A percentile compares a stretch with the other conserved stretches of the same genome.
phyloP scores from a whole-genome alignment of 2,329 filamentous ascomycete species.

The Didymella segeticola region DNA sequence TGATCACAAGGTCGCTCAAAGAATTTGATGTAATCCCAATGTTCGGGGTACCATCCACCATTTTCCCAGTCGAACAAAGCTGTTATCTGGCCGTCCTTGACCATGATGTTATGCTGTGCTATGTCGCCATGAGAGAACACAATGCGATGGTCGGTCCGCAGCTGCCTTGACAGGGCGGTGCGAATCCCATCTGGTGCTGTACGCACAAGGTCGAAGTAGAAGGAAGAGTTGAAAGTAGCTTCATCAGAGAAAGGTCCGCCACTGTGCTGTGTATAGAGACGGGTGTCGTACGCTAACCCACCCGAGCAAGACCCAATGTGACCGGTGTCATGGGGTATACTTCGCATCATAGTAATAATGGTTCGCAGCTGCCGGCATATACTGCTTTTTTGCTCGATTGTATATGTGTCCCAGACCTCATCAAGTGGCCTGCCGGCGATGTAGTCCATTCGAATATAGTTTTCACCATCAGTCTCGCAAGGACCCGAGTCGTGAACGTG shows the following conservation, averaged over 20 bases:
- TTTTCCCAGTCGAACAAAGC: background rate
- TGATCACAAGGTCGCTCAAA: constrained; percentile 1
- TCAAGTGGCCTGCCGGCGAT: background rate
- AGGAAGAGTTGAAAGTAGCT: background rate
- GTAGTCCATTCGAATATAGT: background rate
- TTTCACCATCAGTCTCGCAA: background rate
- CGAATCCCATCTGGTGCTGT: background rate
- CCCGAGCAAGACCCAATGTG: constrained; percentile 1
- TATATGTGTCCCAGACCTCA: background rate
- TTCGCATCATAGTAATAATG: background rate
- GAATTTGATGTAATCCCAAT: constrained; percentile 5
- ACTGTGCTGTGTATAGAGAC: background rate
- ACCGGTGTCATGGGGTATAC: background rate
- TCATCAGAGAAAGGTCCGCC: background rate
- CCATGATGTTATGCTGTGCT: constrained; percentile 1
- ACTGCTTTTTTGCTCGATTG: background rate
- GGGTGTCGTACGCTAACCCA: background rate
- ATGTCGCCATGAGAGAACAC: constrained; percentile 4
- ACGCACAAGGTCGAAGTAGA: background rate
- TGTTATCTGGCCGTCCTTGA: background rate
- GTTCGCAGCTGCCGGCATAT: background rate
- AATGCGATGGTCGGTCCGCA: background rate
- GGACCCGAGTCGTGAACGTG: background rate
- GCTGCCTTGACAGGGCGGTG: background rate
- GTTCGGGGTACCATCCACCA: constrained; percentile 1